Percentiles rank a stretch among this genome's conserved stretches.
Conservation (phyloP, 164 flowering plant genomes). For the Chimonanthus salicifolius region DNA sequence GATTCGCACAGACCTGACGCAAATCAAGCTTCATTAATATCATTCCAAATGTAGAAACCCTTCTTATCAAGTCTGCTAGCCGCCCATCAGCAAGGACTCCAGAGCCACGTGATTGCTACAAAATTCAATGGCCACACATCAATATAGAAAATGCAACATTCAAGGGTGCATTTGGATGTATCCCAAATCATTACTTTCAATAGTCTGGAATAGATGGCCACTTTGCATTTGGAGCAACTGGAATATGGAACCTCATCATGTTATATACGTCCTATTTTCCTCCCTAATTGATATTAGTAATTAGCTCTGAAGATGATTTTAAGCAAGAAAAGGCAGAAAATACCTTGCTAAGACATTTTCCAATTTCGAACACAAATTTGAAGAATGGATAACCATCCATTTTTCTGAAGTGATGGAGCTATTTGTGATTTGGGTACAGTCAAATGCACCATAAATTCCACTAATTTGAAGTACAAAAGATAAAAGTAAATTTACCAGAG, state of each 20-base stretch:
- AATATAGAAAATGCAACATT: background rate
- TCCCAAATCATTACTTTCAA: background rate
- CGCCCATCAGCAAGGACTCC: constrained; percentile 89
- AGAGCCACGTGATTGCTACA: constrained; percentile 87
- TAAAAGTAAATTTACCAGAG: constrained; percentile 51
- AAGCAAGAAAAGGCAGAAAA: too few relatives aligned
- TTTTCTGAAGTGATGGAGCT: background rate
- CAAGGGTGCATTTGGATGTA: background rate
- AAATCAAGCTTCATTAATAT: constrained; percentile 90
- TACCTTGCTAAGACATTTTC: background rate
- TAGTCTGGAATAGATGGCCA: background rate
- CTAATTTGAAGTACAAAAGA: background rate
- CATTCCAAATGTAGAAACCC: constrained; percentile 91
- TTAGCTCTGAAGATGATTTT: background rate
- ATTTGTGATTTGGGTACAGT: background rate
- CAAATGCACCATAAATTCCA: background rate
- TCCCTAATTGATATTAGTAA: background rate
- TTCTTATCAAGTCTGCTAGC: constrained; percentile 80
- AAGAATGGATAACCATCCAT: background rate
- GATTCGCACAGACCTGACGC: constrained; percentile 66
- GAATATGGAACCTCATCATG: background rate
- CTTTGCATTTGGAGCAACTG: background rate
- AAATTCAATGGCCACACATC: constrained; percentile 7
- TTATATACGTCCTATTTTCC: background rate
- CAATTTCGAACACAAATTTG: background rate